Evolutionary conservation across 805 yeast genomes (phyloP), one percentile per base, ranked within the genome.

Genomic region (Jamesozyma jinghongensis): DNA sequence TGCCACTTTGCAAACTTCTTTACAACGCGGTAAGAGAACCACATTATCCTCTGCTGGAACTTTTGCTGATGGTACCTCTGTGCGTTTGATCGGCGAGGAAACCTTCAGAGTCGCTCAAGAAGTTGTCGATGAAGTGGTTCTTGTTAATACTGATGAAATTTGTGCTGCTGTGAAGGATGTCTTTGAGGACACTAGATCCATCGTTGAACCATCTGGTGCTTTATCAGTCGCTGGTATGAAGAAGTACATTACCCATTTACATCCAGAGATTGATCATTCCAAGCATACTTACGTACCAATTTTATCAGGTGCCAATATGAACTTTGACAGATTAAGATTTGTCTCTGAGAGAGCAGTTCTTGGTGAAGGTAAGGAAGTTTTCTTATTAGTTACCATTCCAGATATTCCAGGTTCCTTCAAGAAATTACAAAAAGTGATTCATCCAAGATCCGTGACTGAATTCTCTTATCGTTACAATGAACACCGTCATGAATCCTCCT

Each of bases 11-110:
- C 69, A 78, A 53, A 83, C 77, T 53, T 82, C 95, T 8, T 59
- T 86, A 46, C 57, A 75, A 43, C 57, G 62, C 14, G 72, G 77
- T 14, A 63, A 77, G 41, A 72, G 81, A 48, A 77, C 73, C 11
- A 57, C 68, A 3, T 69, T 94, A 38, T 62, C 69, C 19, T 67
- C 71, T n/a, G 97, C 88, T 3, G 99, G 99, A n/a, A 69, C 84
- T 7, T 92, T 92, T 65, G 98, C 98, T 18, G 99, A 92, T 62
- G 99, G 99, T 59, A 86, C 99, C 10, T 97, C 98, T 8, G 99
- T 92, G 33, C 84, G 79, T 56, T 61, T 80, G 19, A 70, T 86
- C 18, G 99, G 99, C 45, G 84, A 79, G 44, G 98, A 94, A 63
- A 84, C 95, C 11, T 92, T 85, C 70, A 72, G 92, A 54, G 72